Conservation (phyloP, 2,329 filamentous ascomycete genomes). For the Penicillium sclerotigenum region DNA sequence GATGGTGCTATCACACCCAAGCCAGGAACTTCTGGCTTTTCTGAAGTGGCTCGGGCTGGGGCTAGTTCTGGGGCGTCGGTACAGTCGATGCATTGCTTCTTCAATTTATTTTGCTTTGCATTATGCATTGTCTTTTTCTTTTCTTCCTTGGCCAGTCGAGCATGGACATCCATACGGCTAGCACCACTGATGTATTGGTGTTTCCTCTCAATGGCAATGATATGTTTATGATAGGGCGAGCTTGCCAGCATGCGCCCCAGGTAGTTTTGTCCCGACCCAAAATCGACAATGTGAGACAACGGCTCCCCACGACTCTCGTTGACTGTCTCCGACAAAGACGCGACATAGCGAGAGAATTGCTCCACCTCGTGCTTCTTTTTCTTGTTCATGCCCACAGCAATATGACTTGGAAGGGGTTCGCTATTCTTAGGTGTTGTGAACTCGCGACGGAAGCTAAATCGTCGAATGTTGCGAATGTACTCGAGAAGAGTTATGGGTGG, state of each 20-base stretch:
- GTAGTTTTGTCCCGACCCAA: conserved; percentile 96
- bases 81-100: conserved; percentile 42
- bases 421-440: conserved; percentile 47
- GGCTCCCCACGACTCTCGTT: conserved; percentile 43
- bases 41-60: conserved; percentile 3
- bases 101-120: conserved; percentile 38
- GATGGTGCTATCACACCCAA: conserved; percentile 1
- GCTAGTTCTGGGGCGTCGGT: conserved; percentile 15
- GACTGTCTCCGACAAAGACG: conserved; percentile 60
- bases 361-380: conserved; percentile 95
- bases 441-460: conserved; percentile 63
- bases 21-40: not conserved
- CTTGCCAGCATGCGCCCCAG: conserved; percentile 83
- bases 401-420: conserved; percentile 63
- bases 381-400: conserved; percentile 87
- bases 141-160: conserved; percentile 67
- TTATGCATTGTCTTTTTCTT: conserved; percentile 65
- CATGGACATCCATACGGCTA: conserved; percentile 76
- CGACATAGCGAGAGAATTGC: conserved; percentile 83
- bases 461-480: conserved; percentile 70
- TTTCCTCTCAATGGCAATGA: conserved; percentile 86
- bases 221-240: conserved; percentile 77
- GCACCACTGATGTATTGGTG: conserved; percentile 84
- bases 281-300: conserved; percentile 88
- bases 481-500: conserved; percentile 59